Conservation (phyloP, 441 rosid species). For the Bocquillonia castaneifolia region DNA sequence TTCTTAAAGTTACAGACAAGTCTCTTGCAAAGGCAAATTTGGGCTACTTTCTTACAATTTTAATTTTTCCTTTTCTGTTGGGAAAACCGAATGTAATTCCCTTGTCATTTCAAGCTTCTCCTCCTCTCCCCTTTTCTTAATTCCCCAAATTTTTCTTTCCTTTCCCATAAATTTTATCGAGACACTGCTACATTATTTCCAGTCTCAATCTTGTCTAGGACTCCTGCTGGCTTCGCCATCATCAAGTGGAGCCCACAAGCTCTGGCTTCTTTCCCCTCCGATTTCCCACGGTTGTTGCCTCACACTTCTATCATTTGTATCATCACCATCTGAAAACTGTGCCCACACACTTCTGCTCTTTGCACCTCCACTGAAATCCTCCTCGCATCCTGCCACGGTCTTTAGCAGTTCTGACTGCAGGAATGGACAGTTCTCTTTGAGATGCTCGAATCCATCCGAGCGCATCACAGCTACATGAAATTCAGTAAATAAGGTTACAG, state of each 20-base stretch:
- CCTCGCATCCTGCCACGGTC: constrained; percentile 66
- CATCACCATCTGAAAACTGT: constrained; percentile 79
- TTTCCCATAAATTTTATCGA: not conserved
- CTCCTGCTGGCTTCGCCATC: constrained; percentile 49
- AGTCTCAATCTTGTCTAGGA: constrained; percentile 49
- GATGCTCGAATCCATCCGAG: constrained; percentile 54
- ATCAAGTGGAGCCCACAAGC: constrained; percentile 63
- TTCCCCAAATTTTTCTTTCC: too few relatives aligned
- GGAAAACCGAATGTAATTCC: too few relatives aligned
- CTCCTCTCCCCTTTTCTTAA: too few relatives aligned
- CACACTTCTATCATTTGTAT: constrained; percentile 57
- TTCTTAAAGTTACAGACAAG: not conserved
- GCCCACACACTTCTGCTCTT: constrained; percentile 84
- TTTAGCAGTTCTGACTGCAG: constrained; percentile 61
- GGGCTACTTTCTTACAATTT: too few relatives aligned
- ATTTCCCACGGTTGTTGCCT: constrained; percentile 73
- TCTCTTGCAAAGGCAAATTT: not conserved
- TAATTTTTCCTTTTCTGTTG: too few relatives aligned
- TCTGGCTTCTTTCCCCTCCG: constrained; percentile 54
- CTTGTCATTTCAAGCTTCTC: too few relatives aligned
- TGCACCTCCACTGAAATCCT: constrained; percentile 55
- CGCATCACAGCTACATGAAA: constrained; percentile 56
- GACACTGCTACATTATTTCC: not conserved
- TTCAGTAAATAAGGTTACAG: not conserved
- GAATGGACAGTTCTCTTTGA: constrained; percentile 41